Percentiles rank a stretch among this genome's conserved stretches.
Conservation (phyloP, 2,329 filamentous ascomycete genomes). For the Colletotrichum aenigma region DNA sequence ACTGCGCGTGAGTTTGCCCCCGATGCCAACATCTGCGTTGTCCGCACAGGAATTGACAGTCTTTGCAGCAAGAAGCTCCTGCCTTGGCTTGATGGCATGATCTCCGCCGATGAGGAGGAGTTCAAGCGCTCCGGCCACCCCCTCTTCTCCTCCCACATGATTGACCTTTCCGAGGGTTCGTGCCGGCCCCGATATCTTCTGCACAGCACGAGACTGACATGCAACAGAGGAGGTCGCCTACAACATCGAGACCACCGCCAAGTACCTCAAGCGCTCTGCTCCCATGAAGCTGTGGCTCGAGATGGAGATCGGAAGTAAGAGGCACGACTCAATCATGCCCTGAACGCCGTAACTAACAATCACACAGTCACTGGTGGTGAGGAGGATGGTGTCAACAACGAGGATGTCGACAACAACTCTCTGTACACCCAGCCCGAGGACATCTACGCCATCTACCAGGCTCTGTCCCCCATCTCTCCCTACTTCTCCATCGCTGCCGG, state of each 20-base stretch:
- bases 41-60: not conserved
- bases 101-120: constrained; percentile 91
- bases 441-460: constrained; percentile 89
- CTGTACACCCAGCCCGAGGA: constrained; percentile 99
- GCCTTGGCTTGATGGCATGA: constrained; percentile 95
- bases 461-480: constrained; percentile 82
- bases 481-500: constrained; percentile 99
- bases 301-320: constrained; percentile 71
- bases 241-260: constrained; percentile 91
- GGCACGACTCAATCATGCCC: constrained; percentile 15
- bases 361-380: constrained; percentile 85
- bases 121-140: constrained; percentile 94
- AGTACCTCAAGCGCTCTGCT: constrained; percentile 91
- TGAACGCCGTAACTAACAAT: not conserved
- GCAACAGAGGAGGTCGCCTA: constrained; percentile 71
- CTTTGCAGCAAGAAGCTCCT: constrained; percentile 82
- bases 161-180: constrained; percentile 84
- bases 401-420: constrained; percentile 93
- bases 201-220: not conserved
- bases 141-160: constrained; percentile 98
- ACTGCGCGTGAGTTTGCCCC: constrained; percentile 68
- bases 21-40: not conserved
- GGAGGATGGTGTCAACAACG: constrained; percentile 99
- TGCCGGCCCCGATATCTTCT: not conserved
- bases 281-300: constrained; percentile 99